A percentile compares a stretch with the other conserved stretches of the same genome.
phyloP scores from a whole-genome alignment of 805 yeast species.

The Cyberlindnera xishuangbannaensis region DNA sequence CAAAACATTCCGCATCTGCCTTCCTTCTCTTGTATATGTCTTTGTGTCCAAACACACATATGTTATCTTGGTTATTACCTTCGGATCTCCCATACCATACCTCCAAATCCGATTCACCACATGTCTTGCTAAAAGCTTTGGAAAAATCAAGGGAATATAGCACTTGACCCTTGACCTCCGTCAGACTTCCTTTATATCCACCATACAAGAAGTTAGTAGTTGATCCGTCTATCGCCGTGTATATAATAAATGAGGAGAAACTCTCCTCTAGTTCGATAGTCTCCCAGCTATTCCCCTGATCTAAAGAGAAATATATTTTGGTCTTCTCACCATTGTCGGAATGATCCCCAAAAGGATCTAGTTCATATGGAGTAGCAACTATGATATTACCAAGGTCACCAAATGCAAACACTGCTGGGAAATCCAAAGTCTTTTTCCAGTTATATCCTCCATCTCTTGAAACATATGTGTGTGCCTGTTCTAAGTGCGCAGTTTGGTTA shows the following conservation, averaged over 20 bases:
- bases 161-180: conserved; percentile 7
- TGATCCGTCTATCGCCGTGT: conserved; percentile 68
- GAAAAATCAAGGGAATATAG: conserved; percentile 48
- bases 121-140: conserved; percentile 43
- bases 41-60: conserved; percentile 70
- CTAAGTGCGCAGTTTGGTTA: conserved; percentile 10
- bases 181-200: conserved; percentile 30
- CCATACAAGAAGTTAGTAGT: conserved; percentile 53
- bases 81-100: conserved; percentile 48
- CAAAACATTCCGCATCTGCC: conserved; percentile 54
- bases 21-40: conserved; percentile 65
- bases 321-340: conserved; percentile 25
- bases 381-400: conserved; percentile 81
- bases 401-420: conserved; percentile 48
- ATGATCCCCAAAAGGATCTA: conserved; percentile 27
- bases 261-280: conserved; percentile 39
- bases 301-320: conserved; percentile 50
- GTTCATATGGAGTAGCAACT: conserved; percentile 38
- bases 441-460: conserved; percentile 78
- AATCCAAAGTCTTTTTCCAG: conserved; percentile 54
- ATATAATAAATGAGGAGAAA: conserved; percentile 37
- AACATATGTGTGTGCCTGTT: conserved; percentile 43
- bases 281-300: conserved; percentile 68
- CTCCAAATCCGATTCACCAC: conserved; percentile 53
- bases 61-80: conserved; percentile 25